Base-by-base conservation (phyloP, 2,329 filamentous ascomycete species). In the Mycosphaerella arachidis region DNA sequence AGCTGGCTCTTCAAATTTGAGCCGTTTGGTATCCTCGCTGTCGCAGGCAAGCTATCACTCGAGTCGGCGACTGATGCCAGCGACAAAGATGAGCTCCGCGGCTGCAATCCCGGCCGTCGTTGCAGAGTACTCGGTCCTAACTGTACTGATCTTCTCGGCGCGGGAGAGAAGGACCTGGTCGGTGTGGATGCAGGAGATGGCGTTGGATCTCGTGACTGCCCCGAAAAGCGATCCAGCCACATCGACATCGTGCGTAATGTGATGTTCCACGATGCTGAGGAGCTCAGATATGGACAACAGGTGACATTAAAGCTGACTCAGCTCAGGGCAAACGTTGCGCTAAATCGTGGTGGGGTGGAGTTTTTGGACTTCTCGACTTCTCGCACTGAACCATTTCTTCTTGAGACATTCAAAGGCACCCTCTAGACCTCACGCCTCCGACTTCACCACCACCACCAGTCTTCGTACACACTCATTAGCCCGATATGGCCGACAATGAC, bases 151-250 rank as follows among this genome's bases (percentile, higher is more conserved):
- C 88, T 84, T 72, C 88, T 82, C 65, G 84, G 84, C 45, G 86
- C 82, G 52, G 90, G 89, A 64, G 91, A 92, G 71, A 86, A 89
- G 53, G 87, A 80, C 72, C 91, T 86, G 73, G 83, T 86, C 61
- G 82, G 81, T 61, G 40, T 35, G 50, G 50, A 13, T 35, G 86
- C 78, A 71, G 85, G 80, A 58, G 84, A 80, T 76, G 85, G 79
- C 73, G 84, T 86, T 59, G 86, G 83, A 74, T 89, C 87, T 69
- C 83, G 85, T 66, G 89, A 87, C 75, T 89, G 87, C 69, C 83
- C 86, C 65, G 89, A 87, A 66, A 96, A 86, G 74, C 92, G 88
- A 79, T 96, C 92, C 72, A 95, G 86, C 92, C 92, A 96, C 91
- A 96, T 96, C 53, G 52, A 55, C 50, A 52, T 51, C 7, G 18